Evolutionary conservation across 768 basidiomycete genomes (phyloP).

Genomic region (Serendipita sp.): DNA sequence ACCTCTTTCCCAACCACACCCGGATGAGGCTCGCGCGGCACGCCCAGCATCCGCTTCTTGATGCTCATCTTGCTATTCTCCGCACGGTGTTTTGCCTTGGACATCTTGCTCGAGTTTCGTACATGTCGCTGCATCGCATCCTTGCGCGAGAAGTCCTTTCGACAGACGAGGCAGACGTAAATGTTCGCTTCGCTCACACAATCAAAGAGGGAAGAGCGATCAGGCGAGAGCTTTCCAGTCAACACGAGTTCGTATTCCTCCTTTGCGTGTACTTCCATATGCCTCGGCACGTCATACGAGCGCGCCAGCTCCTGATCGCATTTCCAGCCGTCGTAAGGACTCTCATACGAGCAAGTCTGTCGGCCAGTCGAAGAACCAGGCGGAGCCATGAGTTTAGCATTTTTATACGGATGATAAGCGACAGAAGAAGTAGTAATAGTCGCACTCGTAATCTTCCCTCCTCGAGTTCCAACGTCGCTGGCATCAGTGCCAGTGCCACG

Average conservation of each 20-base stretch:
- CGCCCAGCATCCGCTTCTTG: constrained; percentile 3
- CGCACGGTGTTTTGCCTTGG: constrained; percentile 4
- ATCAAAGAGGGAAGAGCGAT: neutral
- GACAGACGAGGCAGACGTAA: constrained; percentile 3
- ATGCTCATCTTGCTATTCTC: neutral
- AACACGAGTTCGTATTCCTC: constrained; percentile 6
- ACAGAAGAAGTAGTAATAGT: no score
- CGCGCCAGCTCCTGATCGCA: constrained; percentile 2
- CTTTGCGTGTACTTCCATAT: constrained; percentile 5
- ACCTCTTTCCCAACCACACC: neutral
- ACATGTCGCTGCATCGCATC: constrained; percentile 6
- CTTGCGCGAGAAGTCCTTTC: constrained; percentile 1
- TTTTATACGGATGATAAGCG: neutral
- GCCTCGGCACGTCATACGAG: constrained; percentile 1
- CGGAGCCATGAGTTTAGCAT: neutral
- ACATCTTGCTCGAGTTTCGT: neutral
- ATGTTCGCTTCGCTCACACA: constrained; percentile 3
- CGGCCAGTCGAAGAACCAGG: neutral
- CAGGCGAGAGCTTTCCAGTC: neutral
- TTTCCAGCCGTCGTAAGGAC: constrained; percentile 4
- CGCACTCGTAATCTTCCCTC: no score
- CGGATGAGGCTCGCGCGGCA: neutral
- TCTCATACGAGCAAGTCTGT: neutral
- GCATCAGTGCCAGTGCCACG: neutral
- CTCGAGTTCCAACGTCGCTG: no score